Evolutionary conservation across 2,329 filamentous ascomycete genomes (phyloP), one percentile per base, ranked within the genome.

Genomic region (Pyrenophora teres): DNA sequence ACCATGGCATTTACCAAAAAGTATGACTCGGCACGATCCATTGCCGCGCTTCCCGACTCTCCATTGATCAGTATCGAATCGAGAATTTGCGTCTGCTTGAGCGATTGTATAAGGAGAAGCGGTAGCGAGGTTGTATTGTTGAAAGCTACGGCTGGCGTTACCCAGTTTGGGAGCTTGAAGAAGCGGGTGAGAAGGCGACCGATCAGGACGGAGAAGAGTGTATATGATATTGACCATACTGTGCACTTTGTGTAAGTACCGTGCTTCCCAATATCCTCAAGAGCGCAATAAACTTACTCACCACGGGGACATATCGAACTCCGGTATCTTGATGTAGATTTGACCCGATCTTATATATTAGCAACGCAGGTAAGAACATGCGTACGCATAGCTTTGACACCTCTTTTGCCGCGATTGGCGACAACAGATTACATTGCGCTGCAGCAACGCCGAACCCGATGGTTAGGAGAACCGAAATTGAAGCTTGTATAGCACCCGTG

Each of bases 1-100:
- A 88, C 76, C 47, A 86, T 87, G 3, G 85, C 80, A 57, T 85
- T 87, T 52, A 88, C 80, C 3, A 88, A 72, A 62, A 88, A 87
- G 67, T 87, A 88, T 12, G 82, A 83, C 64, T 87, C 83, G 6
- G 84, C 84, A 8, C 85, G 76, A 46, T 82, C 78, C 10, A 87
- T 74, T 0, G 82, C 83, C 3, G 74, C 73, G 2, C 70, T 60
- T 2, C 73, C 68, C 2, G 75, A 67, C 57, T 81, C 75, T 59
- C 78, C 58, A 53, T 71, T 55, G 52, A 78, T 67, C 15, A 87
- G 74, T 38, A 77, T 65, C 2, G 76, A 67, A 19, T 77, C 68
- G 6, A 88, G 72, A 21, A 87, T 82, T 2, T 83, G 84, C 0
- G 85, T 85, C 8, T 78, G 74, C 36, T 79, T 74, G 23, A 85